These are phyloP conservation scores for Penicillium macrosclerotiorum DNA, from an alignment of 495 filamentous ascomycete genomes.

Conservation along the genomic window DNA sequence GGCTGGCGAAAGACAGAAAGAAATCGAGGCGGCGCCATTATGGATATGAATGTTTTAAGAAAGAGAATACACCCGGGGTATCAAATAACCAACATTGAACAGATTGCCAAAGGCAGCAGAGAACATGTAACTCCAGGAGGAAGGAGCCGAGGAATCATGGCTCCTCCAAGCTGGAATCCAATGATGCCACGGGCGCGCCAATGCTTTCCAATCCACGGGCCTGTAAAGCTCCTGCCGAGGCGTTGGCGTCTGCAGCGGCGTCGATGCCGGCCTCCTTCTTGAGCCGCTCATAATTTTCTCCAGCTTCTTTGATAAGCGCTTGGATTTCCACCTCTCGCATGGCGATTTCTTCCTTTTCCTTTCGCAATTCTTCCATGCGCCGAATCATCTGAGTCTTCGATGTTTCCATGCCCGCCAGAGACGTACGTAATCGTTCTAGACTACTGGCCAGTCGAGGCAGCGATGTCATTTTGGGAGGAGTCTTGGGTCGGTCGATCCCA, in stretches of 20 bases:
- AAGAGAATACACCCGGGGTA: conserved; percentile 23
- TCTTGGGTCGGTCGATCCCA: conserved; percentile 44
- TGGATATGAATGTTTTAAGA: conserved; percentile 8
- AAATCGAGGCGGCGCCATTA: conserved; percentile 11
- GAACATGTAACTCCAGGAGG: no score
- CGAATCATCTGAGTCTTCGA: conserved; percentile 51
- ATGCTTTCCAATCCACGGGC: conserved; percentile 44
- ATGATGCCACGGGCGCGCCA: conserved; percentile 31
- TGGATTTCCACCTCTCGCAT: conserved; percentile 79
- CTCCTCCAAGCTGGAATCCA: conserved; percentile 28
- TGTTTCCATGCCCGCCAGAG: conserved; percentile 55
- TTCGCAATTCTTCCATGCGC: conserved; percentile 59
- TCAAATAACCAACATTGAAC: conserved; percentile 18
- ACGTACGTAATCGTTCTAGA: conserved; percentile 49
- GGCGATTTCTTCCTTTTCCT: conserved; percentile 69
- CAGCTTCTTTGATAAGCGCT: conserved; percentile 74
- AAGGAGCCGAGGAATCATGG: conserved; percentile 14
- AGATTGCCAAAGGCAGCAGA: background rate
- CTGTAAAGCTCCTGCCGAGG: conserved; percentile 30
- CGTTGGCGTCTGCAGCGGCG: conserved; percentile 23
- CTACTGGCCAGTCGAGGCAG: conserved; percentile 52
- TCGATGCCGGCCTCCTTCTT: conserved; percentile 51
- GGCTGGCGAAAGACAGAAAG: conserved; percentile 16
- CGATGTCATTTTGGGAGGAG: conserved; percentile 58
- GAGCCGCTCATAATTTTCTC: conserved; percentile 69